Percentiles rank a stretch among this genome's conserved stretches.
Evolutionary conservation across 2,329 filamentous ascomycete genomes (phyloP).

Genomic region (Claviceps arundinis): DNA sequence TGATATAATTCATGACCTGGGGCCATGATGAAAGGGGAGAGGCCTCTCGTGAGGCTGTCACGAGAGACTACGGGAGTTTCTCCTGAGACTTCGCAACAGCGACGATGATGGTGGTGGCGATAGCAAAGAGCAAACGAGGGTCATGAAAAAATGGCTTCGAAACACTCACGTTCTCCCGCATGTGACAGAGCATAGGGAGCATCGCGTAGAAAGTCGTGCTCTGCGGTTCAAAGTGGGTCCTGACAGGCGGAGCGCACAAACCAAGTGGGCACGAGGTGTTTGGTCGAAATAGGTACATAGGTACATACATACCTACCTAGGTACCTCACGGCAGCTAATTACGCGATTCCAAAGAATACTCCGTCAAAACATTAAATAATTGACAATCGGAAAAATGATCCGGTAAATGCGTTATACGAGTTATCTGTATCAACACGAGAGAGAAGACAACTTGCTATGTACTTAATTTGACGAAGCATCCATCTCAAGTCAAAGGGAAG

Average conservation of each 20-base stretch:
- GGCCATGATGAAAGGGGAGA: conserved; percentile 7
- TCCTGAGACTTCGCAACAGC: not conserved
- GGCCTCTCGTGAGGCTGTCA: too few species aligned
- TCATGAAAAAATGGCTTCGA: not conserved
- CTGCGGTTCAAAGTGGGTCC: conserved; percentile 3
- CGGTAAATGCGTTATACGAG: too few species aligned
- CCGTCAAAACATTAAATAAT: too few species aligned
- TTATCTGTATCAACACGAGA: too few species aligned
- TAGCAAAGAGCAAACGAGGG: not conserved
- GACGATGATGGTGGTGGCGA: not conserved
- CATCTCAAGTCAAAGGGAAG: not conserved
- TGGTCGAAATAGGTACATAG: not conserved
- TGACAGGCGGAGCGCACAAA: conserved; percentile 1
- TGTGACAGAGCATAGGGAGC: not conserved
- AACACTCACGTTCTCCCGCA: not conserved
- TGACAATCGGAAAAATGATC: too few species aligned
- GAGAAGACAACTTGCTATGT: too few species aligned
- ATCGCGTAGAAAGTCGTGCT: not conserved
- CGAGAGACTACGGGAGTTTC: not conserved
- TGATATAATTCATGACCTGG: conserved; percentile 6
- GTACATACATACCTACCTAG: too few species aligned
- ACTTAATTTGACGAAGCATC: too few species aligned
- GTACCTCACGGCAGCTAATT: not conserved
- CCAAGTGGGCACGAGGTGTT: not conserved
- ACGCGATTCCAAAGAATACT: too few species aligned